Percentiles rank a stretch among this genome's conserved stretches.
Evolutionary conservation across 2,329 filamentous ascomycete species (phyloP).

Genomic region (Aspergillus novofumigatus): DNA sequence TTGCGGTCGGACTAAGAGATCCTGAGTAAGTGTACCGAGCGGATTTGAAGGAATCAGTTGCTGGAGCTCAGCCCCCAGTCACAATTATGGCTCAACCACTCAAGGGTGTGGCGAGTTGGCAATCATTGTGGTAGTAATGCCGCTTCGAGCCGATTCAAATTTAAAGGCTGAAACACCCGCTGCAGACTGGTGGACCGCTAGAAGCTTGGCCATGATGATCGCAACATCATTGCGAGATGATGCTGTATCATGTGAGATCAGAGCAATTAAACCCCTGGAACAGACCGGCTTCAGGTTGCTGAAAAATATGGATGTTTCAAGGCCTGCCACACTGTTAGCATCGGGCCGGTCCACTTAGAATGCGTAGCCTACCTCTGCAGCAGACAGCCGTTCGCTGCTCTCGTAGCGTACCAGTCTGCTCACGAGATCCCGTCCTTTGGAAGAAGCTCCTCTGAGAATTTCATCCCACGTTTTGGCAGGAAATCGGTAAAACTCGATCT

Average conservation of each 20-base stretch:
- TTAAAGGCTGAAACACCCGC: not conserved
- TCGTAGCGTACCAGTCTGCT: conserved; percentile 68
- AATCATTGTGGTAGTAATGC: not conserved
- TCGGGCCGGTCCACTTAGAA: not conserved
- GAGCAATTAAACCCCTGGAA: not conserved
- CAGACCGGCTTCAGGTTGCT: not conserved
- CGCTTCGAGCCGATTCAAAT: not conserved
- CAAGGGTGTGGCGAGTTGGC: not conserved
- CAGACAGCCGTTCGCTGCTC: conserved; percentile 61
- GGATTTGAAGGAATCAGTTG: not conserved
- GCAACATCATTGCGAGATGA: not conserved
- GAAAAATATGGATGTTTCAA: conserved; percentile 38
- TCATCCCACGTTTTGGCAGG: conserved; percentile 63
- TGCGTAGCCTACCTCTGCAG: conserved; percentile 51
- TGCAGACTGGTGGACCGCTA: not conserved
- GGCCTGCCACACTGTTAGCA: conserved; percentile 23
- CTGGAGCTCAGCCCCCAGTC: not conserved
- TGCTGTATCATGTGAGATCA: not conserved
- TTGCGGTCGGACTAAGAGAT: not conserved
- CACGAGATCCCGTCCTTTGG: conserved; percentile 62
- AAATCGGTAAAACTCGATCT: conserved; percentile 74
- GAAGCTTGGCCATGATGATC: not conserved
- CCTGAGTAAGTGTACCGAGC: not conserved
- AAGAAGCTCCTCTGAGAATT: conserved; percentile 60
- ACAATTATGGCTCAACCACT: not conserved